phyloP scores from a whole-genome alignment of 805 yeast species.

The Sugiyamaella lignohabitans region DNA sequence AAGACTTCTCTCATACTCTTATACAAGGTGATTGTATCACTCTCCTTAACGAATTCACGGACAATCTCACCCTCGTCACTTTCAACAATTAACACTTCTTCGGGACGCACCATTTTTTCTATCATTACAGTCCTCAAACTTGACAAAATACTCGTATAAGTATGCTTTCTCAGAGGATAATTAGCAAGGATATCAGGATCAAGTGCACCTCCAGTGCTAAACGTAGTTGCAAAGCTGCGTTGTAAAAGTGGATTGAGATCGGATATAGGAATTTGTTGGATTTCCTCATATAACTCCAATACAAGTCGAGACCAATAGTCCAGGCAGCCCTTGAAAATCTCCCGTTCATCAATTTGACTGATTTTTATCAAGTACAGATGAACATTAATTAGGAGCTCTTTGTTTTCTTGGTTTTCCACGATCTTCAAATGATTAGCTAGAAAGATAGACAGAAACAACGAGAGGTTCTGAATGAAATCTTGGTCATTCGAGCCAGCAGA shows the following conservation, averaged over 20 bases:
- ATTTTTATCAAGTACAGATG: constrained; percentile 78
- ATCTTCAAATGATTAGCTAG: constrained; percentile 67
- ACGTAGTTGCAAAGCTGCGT: constrained; percentile 36
- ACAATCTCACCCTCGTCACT: constrained; percentile 99
- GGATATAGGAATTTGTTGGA: constrained; percentile 66
- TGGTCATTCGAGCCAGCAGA: constrained; percentile 78
- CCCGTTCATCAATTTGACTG: constrained; percentile 90
- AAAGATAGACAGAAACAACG: constrained; percentile 85
- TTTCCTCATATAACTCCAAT: constrained; percentile 74
- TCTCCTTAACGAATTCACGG: constrained; percentile 92
- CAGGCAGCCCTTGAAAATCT: constrained; percentile 86
- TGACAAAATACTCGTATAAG: constrained; percentile 70
- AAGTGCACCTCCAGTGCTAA: constrained; percentile 63
- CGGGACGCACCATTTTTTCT: constrained; percentile 97
- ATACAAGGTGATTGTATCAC: constrained; percentile 93
- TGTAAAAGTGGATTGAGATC: constrained; percentile 74
- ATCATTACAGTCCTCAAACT: constrained; percentile 86
- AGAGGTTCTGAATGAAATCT: constrained; percentile 89
- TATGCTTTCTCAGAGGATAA: constrained; percentile 79
- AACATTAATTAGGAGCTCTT: constrained; percentile 59
- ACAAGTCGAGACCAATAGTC: constrained; percentile 93
- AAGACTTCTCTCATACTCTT: constrained; percentile 93
- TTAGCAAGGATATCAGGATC: constrained; percentile 73
- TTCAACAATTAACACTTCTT: constrained; percentile 93
- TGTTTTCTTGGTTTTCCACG: constrained; percentile 41